Evolutionary conservation across 2,329 filamentous ascomycete genomes (phyloP).

Genomic region (Karstenula rhodostoma): DNA sequence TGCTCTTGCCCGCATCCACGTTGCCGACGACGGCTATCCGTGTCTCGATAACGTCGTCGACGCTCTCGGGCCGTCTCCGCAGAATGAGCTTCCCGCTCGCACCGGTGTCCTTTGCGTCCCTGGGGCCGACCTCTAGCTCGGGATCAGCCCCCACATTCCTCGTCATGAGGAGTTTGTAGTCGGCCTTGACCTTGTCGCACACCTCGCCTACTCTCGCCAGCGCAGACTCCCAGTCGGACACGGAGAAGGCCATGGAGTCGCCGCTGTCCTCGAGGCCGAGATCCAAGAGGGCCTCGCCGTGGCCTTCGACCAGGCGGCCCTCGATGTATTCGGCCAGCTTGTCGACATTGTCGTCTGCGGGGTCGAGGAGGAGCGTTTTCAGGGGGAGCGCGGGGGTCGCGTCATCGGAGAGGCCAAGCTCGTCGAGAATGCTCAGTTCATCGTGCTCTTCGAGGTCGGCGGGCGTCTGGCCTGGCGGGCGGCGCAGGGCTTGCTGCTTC

Average conservation of each 20-base stretch:
- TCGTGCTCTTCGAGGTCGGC: conserved; percentile 72
- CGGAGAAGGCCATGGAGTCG: conserved; percentile 79
- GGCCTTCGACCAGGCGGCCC: conserved; percentile 78
- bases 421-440: conserved; percentile 90
- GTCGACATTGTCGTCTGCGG: conserved; percentile 65
- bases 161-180: conserved; percentile 86
- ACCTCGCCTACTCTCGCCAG: conserved; percentile 71
- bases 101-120: conserved; percentile 72
- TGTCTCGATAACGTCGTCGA: conserved; percentile 93
- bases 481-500: conserved; percentile 81
- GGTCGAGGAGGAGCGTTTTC: conserved; percentile 75
- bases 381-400: conserved; percentile 69
- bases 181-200: conserved; percentile 71
- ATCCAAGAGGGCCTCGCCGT: conserved; percentile 91
- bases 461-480: conserved; percentile 47
- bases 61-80: conserved; percentile 73
- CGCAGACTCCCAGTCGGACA: conserved; percentile 78
- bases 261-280: conserved; percentile 90
- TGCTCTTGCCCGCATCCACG: conserved; percentile 96
- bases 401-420: conserved; percentile 74
- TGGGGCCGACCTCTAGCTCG: conserved; percentile 77
- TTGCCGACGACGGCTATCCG: conserved; percentile 97
- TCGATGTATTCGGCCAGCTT: conserved; percentile 72
- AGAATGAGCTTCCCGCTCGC: conserved; percentile 88
- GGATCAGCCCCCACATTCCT: conserved; percentile 80